phyloP scores from a whole-genome alignment of 2,329 filamentous ascomycete genomes.

The Cytospora piceae region DNA sequence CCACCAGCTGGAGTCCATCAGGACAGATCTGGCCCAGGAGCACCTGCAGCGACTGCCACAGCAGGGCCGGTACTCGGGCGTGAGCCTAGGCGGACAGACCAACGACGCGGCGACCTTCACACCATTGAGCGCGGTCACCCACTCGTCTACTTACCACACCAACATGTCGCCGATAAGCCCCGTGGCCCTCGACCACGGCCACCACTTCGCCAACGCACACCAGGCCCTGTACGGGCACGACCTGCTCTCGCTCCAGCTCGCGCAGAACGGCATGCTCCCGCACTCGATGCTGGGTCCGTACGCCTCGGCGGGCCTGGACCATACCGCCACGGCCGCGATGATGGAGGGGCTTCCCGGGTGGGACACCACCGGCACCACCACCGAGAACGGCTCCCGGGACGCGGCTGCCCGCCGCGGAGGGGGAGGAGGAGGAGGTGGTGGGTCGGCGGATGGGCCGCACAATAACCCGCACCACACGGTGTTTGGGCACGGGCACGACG shows the following conservation, averaged over 20 bases:
- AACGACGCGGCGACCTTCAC: constrained; percentile 47
- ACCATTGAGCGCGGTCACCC: constrained; percentile 44
- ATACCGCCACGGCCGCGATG: constrained; percentile 41
- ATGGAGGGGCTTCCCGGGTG: constrained; percentile 49
- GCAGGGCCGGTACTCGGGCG: constrained; percentile 48
- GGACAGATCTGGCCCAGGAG: constrained; percentile 42
- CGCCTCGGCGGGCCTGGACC: constrained; percentile 51
- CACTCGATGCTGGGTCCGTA: constrained; percentile 57
- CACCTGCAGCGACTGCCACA: constrained; percentile 44
- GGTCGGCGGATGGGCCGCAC: constrained; percentile 9
- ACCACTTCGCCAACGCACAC: constrained; percentile 40
- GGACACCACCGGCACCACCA: constrained; percentile 39
- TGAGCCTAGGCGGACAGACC: constrained; percentile 45
- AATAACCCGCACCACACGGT: constrained; percentile 35
- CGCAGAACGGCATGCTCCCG: constrained; percentile 60
- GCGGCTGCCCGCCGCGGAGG: constrained; percentile 27
- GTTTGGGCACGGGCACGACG: constrained; percentile 46
- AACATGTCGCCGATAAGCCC: constrained; percentile 57
- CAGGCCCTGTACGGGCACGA: constrained; percentile 54
- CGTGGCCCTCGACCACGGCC: constrained; percentile 44
- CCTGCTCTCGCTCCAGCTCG: constrained; percentile 57
- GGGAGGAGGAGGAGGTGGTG: not conserved
- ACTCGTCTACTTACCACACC: constrained; percentile 48
- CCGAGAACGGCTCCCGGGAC: constrained; percentile 39
- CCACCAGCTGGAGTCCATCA: constrained; percentile 43